These are phyloP conservation scores for Oemleria cerasiformis DNA, from an alignment of 306 rosid genomes.

Conservation along the genomic window DNA sequence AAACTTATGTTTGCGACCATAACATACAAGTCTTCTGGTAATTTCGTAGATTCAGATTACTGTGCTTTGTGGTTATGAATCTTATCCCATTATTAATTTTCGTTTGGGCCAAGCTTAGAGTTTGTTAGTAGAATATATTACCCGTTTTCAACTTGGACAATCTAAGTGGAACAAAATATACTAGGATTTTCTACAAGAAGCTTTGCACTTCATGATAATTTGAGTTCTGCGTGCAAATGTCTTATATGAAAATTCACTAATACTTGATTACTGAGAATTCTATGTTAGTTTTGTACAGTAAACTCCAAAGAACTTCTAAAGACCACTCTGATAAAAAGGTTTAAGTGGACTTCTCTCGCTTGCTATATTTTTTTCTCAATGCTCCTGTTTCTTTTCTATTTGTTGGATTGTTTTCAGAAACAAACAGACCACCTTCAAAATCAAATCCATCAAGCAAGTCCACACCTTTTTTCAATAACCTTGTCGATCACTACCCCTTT, in stretches of 20 bases:
- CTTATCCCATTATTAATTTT: not conserved
- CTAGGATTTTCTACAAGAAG: not conserved
- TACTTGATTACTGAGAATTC: not conserved
- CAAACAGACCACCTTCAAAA: not conserved
- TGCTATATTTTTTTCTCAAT: not conserved
- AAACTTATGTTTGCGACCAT: not conserved
- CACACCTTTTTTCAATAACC: not conserved
- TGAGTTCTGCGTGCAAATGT: not conserved
- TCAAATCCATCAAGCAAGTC: not conserved
- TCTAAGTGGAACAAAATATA: no score
- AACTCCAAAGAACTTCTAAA: not conserved
- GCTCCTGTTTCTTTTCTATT: not conserved
- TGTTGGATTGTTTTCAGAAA: not conserved
- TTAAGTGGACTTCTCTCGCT: not conserved
- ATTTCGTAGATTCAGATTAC: not conserved
- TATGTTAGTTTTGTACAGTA: not conserved
- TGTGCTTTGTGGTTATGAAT: not conserved
- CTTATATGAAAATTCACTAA: not conserved
- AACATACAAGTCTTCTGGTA: not conserved
- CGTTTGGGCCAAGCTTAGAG: not conserved
- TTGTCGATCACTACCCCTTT: not conserved
- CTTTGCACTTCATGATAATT: not conserved
- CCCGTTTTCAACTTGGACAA: not conserved
- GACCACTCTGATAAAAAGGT: not conserved
- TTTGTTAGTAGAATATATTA: not conserved